phyloP scores from a whole-genome alignment of 176 grass and related monocot species.

The Zoysia japonica region DNA sequence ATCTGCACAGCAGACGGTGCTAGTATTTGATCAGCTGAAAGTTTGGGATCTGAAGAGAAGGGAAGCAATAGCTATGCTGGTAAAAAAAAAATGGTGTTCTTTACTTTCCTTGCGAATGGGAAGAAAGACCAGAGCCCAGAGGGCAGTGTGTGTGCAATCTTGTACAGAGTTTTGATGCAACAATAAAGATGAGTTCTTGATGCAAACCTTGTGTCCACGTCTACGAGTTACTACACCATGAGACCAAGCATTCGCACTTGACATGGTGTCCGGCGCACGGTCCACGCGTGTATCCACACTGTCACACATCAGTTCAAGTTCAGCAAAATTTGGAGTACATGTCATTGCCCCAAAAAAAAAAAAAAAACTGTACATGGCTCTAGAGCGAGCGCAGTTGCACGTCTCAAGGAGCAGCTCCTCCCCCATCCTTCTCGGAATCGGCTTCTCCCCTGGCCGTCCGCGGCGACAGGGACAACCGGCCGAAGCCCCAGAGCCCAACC shows the following conservation, averaged over 20 bases:
- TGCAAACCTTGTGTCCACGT: not conserved
- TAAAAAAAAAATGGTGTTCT: not conserved
- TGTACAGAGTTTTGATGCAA: constrained; percentile 39
- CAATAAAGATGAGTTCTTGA: constrained; percentile 23
- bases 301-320: not conserved
- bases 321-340: not conserved
- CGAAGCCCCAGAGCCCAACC: constrained; percentile 81
- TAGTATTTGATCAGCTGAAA: not conserved
- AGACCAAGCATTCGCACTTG: not conserved
- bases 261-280: not conserved
- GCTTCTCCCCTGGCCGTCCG: not conserved
- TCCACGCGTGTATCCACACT: not conserved
- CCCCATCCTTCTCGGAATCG: constrained; percentile 18
- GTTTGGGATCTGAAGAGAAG: not conserved
- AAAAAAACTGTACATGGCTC: not conserved
- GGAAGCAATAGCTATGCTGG: not conserved
- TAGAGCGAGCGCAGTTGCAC: not conserved
- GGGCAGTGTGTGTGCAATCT: not conserved
- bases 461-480: constrained; percentile 76
- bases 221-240: not conserved
- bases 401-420: not conserved
- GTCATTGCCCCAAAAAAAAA: not conserved
- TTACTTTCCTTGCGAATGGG: not conserved
- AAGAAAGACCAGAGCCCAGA: not conserved
- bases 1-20: not conserved